Base-by-base conservation (phyloP, 257 asterid genomes). In the Scutellaria baicalensis region DNA sequence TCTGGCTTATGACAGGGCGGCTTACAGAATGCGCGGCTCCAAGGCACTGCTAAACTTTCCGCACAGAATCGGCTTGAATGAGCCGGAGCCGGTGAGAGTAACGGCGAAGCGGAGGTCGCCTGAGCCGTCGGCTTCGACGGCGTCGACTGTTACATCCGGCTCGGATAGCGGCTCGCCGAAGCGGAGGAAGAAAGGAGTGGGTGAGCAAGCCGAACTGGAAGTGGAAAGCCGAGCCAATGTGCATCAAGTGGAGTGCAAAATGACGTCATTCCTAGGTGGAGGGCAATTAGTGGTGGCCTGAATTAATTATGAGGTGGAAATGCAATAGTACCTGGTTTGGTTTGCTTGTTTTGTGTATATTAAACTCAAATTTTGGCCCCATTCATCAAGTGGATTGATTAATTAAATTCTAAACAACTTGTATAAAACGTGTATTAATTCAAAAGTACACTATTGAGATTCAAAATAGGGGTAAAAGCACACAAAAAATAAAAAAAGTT, bases 41-140 rank as follows among this genome's bases (percentile, higher is more conserved):
- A 93, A 93, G 86, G 96, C 98, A 4, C 36, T 90, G 74, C 75
- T 93, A 12, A 93, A 93, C 52, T 93, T 90, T 42, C 97, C 97
- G 11, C 91, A 88, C 66, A 77, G 80, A 31, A 74, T 79, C 42
- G 89, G 97, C 39, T 75, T 78, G 69, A 80, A 88, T n/a, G 98
- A 93, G 84, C 97, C 97, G 18, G 97, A 86, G 72, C 96, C 97
- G 61, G 89, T 93, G 20, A 66, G 95, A 16, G 77, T 90, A 9
- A 88, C 89, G 17, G 78, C 82, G 23, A 92, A 88, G 80, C 74
- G 92, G 51, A 71, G 85, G 68, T 84, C 89, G 0, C 78, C 94
- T 0, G 92, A 89, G 85, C 83, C 84, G 43, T 67, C 82, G 14
- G 66, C 57, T 1, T 80, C 89, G 0, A 36, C 81, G 0, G 58